Evolutionary conservation across 2,329 filamentous ascomycete species (phyloP).

Genomic region (Epichloe sp.): DNA sequence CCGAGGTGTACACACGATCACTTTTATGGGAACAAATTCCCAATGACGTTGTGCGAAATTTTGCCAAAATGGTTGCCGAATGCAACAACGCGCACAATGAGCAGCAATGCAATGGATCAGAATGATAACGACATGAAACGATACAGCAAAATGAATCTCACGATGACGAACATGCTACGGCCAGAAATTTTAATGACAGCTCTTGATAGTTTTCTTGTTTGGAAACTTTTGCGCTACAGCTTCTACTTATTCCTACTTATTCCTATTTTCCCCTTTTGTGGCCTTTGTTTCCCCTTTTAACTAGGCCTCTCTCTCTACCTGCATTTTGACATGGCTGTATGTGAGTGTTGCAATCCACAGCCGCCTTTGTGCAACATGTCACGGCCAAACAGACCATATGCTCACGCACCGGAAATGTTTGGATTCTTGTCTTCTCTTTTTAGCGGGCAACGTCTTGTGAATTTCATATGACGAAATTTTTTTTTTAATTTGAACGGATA

Average conservation of each 20-base stretch:
- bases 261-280: conserved; percentile 2
- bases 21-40: conserved; percentile 92
- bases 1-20: conserved; percentile 85
- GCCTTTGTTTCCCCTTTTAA: too few relatives aligned
- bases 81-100: conserved; percentile 39
- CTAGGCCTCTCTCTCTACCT: neutral
- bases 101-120: conserved; percentile 30
- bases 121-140: conserved; percentile 24
- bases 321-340: neutral
- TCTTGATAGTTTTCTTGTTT: conserved; percentile 5
- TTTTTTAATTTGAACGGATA: neutral
- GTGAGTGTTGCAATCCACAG: neutral
- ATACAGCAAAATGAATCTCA: conserved; percentile 19
- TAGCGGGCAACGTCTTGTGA: neutral
- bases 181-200: conserved; percentile 15
- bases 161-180: conserved; percentile 21
- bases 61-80: conserved; percentile 81
- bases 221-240: conserved; percentile 2
- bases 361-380: neutral
- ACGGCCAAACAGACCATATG: conserved; percentile 4
- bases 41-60: conserved; percentile 79
- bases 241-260: conserved; percentile 3
- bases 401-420: conserved; percentile 5
- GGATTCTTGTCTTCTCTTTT: neutral
- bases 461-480: neutral